A percentile compares a stretch with the other conserved stretches of the same genome.
Conservation (phyloP, 2,329 filamentous ascomycete genomes). For the Sporothrix globosa region DNA sequence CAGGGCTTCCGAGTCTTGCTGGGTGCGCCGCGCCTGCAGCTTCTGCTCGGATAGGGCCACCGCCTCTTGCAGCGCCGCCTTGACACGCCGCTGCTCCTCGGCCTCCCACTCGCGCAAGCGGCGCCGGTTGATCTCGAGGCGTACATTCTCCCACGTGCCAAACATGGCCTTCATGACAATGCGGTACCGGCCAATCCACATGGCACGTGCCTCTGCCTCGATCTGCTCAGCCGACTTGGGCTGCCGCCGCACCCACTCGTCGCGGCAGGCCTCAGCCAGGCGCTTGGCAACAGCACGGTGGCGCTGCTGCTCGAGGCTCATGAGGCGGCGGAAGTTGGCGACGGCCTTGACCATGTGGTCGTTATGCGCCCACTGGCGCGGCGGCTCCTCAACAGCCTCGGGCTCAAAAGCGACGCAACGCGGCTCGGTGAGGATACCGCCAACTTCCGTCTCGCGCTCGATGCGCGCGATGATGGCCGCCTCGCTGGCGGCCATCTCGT, state of each 20-base stretch:
- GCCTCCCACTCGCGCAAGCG: slow-evolving; percentile 66
- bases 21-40: slow-evolving; percentile 62
- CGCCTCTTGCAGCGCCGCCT: slow-evolving; percentile 71
- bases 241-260: slow-evolving; percentile 73
- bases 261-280: slow-evolving; percentile 75
- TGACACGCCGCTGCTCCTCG: slow-evolving; percentile 65
- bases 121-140: slow-evolving; percentile 61
- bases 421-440: slow-evolving; percentile 72
- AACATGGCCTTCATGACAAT: slow-evolving; percentile 64
- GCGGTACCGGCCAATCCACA: slow-evolving; percentile 70
- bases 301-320: slow-evolving; percentile 75
- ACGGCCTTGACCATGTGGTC: slow-evolving; percentile 84
- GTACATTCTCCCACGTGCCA: slow-evolving; percentile 68
- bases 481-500: slow-evolving; percentile 67
- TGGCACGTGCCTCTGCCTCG: slow-evolving; percentile 72
- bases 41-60: slow-evolving; percentile 72
- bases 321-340: slow-evolving; percentile 76
- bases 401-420: slow-evolving; percentile 73
- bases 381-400: slow-evolving; percentile 72
- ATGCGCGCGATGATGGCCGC: slow-evolving; percentile 70
- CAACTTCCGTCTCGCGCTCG: slow-evolving; percentile 71
- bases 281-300: slow-evolving; percentile 79
- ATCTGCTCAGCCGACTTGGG: slow-evolving; percentile 80
- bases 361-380: slow-evolving; percentile 79
- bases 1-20: slow-evolving; percentile 56